Evolutionary conservation across 305 asterid species (phyloP), one percentile per base, ranked within the genome.

Genomic region (Fraxinus nigra): DNA sequence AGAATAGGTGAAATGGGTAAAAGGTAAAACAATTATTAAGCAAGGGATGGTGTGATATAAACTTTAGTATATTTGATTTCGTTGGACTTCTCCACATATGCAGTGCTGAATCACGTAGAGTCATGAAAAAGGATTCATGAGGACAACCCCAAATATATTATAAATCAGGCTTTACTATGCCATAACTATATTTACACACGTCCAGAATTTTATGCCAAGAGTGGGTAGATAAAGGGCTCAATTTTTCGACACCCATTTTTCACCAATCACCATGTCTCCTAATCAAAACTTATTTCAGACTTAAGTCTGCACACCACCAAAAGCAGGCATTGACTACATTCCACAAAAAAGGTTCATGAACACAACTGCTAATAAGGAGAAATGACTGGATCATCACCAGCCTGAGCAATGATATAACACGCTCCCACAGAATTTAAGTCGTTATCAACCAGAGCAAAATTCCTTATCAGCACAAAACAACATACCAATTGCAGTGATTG

Each of bases 401-500:
- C 30, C 28, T 65, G 75, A 69, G 24, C 61, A 72, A 4, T 30
- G 16, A 61, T 32, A 59, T n/a, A 37, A 38, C 70, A 70, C 7
- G 10, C 33, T 73, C 33, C 73, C 22, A 34, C 48, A 78, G 75
- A 82, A 82, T n/a, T 48, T 32, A 79, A 34, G 33, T 69, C 37
- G 75, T 75, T 75, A 75, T 26, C 40, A 72, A 81, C 69, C 72
- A 78, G 79, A 70, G 76, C 76, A 82, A 78, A 72, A 82, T 85
- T 75, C 51, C 18, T 72, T 75, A 33, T 81, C 51, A 67, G 67
- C 86, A 87, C 26, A 77, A 82, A 88, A 82, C 77, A 76, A 85
- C 89, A 83, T 94, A 94, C 98, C 90, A 94, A 81, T 80, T 91
- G 99, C 85, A 93, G 92, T 59, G 99, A 92, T 82, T 97, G 99